phyloP scores from a whole-genome alignment of 306 rosid species.

The Ziziphus jujuba region DNA sequence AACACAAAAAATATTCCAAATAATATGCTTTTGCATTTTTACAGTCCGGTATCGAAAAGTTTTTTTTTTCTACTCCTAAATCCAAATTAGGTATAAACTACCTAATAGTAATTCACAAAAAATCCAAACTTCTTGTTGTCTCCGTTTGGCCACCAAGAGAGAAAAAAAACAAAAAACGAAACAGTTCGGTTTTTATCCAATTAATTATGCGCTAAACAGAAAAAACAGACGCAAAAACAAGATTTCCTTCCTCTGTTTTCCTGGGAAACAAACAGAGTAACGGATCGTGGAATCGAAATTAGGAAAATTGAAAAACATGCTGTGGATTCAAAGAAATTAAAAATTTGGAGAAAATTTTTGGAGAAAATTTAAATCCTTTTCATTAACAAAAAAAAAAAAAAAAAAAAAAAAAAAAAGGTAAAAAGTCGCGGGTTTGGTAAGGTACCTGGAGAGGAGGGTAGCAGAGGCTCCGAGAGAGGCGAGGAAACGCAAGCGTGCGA shows the following conservation, averaged over 20 bases:
- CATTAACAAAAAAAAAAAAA: too few species aligned
- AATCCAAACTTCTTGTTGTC: not conserved
- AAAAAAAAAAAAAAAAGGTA: too few species aligned
- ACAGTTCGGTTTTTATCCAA: not conserved
- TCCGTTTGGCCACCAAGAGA: not conserved
- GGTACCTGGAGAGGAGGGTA: constrained; percentile 25
- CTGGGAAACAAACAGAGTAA: constrained; percentile 17
- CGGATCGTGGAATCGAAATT: not conserved
- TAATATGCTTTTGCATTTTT: not conserved
- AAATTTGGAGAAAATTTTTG: not conserved
- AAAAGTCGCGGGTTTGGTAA: constrained; percentile 2
- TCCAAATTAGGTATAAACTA: not conserved
- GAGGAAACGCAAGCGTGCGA: constrained; percentile 37
- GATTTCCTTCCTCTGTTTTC: constrained; percentile 2
- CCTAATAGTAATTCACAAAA: not conserved
- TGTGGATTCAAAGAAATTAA: not conserved
- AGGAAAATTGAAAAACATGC: not conserved
- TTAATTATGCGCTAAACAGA: not conserved
- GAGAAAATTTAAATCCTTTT: not conserved
- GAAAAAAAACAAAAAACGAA: not conserved
- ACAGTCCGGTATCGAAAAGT: not conserved
- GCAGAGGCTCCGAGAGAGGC: constrained; percentile 23
- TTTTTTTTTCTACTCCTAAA: not conserved
- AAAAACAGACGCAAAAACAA: not conserved
- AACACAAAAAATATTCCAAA: too few species aligned